These are phyloP conservation scores for Mycosarcoma maydis DNA, from an alignment of 1,284 basidiomycete species.

Conservation along the genomic window DNA sequence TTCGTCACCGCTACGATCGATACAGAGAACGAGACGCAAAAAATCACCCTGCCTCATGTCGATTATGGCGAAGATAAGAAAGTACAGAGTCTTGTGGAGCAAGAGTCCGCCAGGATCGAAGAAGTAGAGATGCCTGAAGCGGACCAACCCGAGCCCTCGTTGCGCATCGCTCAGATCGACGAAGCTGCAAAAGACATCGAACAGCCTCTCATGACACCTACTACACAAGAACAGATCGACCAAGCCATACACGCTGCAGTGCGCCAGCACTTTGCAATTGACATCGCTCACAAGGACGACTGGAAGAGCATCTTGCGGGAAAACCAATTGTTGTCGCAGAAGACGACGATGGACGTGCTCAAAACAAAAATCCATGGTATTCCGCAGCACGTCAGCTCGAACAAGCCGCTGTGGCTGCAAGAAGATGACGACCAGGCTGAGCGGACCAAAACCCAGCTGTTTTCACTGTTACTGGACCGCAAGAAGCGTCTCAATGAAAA, in stretches of 20 bases:
- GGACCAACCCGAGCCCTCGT: constrained; percentile 9
- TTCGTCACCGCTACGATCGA: constrained; percentile 35
- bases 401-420: constrained; percentile 42
- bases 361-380: constrained; percentile 50
- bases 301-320: constrained; percentile 35
- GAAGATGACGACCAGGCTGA: constrained; percentile 38
- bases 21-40: constrained; percentile 18
- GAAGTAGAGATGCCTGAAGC: constrained; percentile 31
- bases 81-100: constrained; percentile 23
- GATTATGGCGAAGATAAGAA: constrained; percentile 32
- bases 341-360: constrained; percentile 41
- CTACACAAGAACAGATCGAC: constrained; percentile 44
- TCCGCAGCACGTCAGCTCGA: constrained; percentile 32
- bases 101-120: constrained; percentile 31
- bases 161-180: constrained; percentile 37
- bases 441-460: constrained; percentile 27
- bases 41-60: constrained; percentile 28
- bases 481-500: constrained; percentile 58
- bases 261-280: constrained; percentile 11
- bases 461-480: constrained; percentile 29
- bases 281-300: constrained; percentile 1
- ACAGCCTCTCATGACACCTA: constrained; percentile 39
- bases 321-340: constrained; percentile 37
- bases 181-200: constrained; percentile 26
- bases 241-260: constrained; percentile 16